These are phyloP conservation scores for Brassica balearica DNA, from an alignment of 441 rosid genomes.

Conservation along the genomic window DNA sequence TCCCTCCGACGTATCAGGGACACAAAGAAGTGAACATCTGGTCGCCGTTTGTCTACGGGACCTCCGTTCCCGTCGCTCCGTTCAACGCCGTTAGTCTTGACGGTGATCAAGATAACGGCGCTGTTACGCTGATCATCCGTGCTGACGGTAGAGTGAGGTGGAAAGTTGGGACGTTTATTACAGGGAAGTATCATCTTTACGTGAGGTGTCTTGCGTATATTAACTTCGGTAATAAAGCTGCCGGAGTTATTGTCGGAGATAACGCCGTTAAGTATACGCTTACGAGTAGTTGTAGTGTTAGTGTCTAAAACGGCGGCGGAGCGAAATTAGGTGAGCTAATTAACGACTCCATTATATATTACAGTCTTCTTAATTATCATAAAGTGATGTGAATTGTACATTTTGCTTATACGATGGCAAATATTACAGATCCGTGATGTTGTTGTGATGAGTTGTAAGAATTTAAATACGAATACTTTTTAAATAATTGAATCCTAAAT, in stretches of 20 bases:
- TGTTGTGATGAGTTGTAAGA: constrained; percentile 27
- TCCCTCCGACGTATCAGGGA: constrained; percentile 69
- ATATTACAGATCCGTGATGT: constrained; percentile 35
- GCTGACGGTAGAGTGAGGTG: constrained; percentile 83
- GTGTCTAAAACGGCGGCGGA: constrained; percentile 47
- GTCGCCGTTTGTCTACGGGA: constrained; percentile 80
- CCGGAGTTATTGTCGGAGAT: constrained; percentile 54
- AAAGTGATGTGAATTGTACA: constrained; percentile 33
- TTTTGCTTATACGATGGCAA: constrained; percentile 43
- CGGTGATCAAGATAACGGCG: constrained; percentile 57
- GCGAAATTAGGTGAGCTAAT: constrained; percentile 11
- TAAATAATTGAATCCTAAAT: constrained; percentile 14
- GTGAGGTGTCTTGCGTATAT: constrained; percentile 66
- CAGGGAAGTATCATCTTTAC: constrained; percentile 66
- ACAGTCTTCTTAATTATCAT: constrained; percentile 15
- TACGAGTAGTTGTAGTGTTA: constrained; percentile 65
- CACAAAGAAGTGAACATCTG: constrained; percentile 75
- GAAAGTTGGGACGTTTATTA: constrained; percentile 71
- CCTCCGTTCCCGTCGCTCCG: constrained; percentile 76
- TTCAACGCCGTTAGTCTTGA: constrained; percentile 53
- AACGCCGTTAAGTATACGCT: constrained; percentile 71
- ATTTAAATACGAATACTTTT: constrained; percentile 27
- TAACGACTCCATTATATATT: constrained; percentile 23
- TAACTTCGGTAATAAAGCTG: constrained; percentile 48
- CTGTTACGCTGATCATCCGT: constrained; percentile 53